These are phyloP conservation scores for Sarocladium strictum DNA, from an alignment of 2,329 filamentous ascomycete species.

Conservation along the genomic window DNA sequence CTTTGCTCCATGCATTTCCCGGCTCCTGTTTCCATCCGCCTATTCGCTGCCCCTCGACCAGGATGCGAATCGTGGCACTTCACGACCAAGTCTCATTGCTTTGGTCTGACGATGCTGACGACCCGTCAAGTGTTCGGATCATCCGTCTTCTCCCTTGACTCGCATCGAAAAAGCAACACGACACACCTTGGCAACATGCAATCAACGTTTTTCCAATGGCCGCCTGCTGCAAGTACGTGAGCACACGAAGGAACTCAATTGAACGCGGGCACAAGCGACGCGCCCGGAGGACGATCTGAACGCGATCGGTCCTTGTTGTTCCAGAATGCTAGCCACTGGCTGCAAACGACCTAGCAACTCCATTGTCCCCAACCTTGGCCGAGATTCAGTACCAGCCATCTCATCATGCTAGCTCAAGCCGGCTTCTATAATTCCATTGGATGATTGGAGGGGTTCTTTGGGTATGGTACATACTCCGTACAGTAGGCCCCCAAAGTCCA, in stretches of 20 bases:
- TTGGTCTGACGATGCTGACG: neutral
- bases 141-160: neutral
- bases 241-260: neutral
- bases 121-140: neutral
- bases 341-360: neutral
- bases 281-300: neutral
- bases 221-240: neutral
- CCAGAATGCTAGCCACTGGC: too few relatives aligned
- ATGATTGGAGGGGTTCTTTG: neutral
- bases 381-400: neutral
- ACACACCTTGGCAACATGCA: neutral
- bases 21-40: neutral
- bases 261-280: neutral
- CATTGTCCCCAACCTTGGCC: neutral
- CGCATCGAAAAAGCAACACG: neutral
- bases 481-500: neutral
- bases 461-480: too few relatives aligned
- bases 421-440: neutral
- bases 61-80: neutral
- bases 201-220: conserved; percentile 5
- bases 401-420: neutral
- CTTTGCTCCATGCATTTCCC: neutral
- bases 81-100: neutral
- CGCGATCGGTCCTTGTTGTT: neutral
- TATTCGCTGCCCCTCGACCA: neutral